Evolutionary conservation across 225 moss, liverwort and hornwort genomes (phyloP), one percentile per base, ranked within the genome.

Genomic region (Takakia lepidozioides): DNA sequence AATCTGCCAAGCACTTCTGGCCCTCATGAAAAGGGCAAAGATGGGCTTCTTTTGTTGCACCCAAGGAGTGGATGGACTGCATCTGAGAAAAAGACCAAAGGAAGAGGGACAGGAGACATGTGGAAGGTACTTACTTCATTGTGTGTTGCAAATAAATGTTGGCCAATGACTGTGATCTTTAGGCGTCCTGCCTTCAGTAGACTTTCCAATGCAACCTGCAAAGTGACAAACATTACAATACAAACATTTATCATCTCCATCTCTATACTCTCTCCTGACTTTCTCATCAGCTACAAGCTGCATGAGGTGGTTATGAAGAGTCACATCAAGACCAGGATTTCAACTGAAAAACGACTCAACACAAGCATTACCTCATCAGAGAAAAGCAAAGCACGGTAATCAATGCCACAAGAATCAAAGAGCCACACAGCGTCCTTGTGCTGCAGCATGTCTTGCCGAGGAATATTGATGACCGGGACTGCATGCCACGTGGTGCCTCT

Each of bases 111-210:
- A 4, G 20, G 41, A 1, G 18, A 2, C 17, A 20, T 14, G n/a
- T 17, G 0, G 20, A 16, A 5, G 23, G 19, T 46, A 21, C 23
- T 46, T 59, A 79, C 79, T 59, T 74, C 64, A 58, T 80, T 80
- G 60, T 25, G 67, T 10, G 73, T 80, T 29, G 67, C 62, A 13
- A 80, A 63, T 49, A 71, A 38, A 43, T 80, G 67, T 67, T 80
- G 64, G 2, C 70, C 80, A 43, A 71, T 59, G 24, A 43, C 37
- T 29, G 66, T 63, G n/a, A 47, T 43, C 30, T 74, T 70, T 47
- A 70, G 27, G 27, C 67, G 74, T 6, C 67, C 70, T 9, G 54
- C 70, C 30, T 36, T 54, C 50, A 64, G 41, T 51, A 80, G 51
- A 25, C 51, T 61, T 57, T 45, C 34, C 55, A 80, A 55, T 16